Conservation (phyloP, 116 monocot genomes). For the Cymodocea nodosa region DNA sequence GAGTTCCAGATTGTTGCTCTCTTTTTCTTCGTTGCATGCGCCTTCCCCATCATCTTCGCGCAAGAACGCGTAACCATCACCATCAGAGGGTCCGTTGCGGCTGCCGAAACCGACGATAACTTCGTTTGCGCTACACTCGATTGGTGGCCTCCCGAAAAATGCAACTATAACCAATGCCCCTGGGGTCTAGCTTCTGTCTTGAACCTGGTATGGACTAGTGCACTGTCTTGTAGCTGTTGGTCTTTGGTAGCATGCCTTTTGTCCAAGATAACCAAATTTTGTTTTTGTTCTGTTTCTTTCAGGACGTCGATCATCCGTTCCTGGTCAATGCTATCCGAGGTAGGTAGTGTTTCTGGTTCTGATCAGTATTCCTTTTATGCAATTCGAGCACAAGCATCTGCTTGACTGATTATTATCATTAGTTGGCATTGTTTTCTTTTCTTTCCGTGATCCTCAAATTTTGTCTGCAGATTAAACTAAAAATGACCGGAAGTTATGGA, state of each 20-base stretch:
- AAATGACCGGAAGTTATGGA: no score
- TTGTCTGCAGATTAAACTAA: no score
- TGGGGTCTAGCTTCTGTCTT: slow-evolving; percentile 72
- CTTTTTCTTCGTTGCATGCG: slow-evolving; percentile 20
- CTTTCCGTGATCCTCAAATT: background rate
- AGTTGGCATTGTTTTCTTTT: background rate
- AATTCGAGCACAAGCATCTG: no score
- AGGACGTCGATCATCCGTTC: slow-evolving; percentile 63
- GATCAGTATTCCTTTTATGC: background rate
- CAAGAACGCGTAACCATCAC: slow-evolving; percentile 27
- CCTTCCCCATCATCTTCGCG: slow-evolving; percentile 15
- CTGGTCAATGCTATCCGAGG: slow-evolving; percentile 68
- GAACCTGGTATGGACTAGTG: slow-evolving; percentile 44
- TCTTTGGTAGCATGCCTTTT: background rate
- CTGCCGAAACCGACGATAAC: slow-evolving; percentile 54
- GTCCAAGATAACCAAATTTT: background rate
- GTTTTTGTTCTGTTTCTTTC: slow-evolving; percentile 8
- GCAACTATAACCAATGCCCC: slow-evolving; percentile 79
- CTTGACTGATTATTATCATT: no score
- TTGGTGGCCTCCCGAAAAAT: slow-evolving; percentile 98
- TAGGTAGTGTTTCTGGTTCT: slow-evolving; percentile 8
- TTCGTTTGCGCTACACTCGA: slow-evolving; percentile 88
- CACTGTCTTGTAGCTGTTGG: background rate
- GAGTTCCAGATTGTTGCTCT: slow-evolving; percentile 19
- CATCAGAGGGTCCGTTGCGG: slow-evolving; percentile 33